Base-by-base conservation (phyloP, 305 asterid genomes). In the Fraxinus baroniana region DNA sequence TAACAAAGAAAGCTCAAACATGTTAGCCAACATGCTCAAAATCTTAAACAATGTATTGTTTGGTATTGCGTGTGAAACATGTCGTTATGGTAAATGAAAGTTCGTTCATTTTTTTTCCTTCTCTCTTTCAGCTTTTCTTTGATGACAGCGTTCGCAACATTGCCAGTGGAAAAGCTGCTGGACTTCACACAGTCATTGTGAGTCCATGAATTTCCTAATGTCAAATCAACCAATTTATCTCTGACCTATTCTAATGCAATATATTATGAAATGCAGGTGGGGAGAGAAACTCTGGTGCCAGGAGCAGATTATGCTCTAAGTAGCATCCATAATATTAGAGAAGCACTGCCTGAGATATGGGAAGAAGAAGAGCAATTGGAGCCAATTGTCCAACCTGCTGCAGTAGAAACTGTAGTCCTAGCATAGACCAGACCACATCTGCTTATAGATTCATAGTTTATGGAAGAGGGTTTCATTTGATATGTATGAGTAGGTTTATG, bases 281-380 rank as follows among this genome's bases (percentile, higher is more conserved):
- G 98, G 13, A 87, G 90, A 82, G 88, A 94, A 20, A 89, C 83
- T 33, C 78, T 91, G 55, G 97, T 93, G 57, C 85, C 88, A 55
- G 97, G 98, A 36, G 97, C 98, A 41, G 98, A 93, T 84, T 86
- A 93, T 79, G 97, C 97, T 66, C 84, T 95, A 78, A 88, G 84
- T 85, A 95, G 97, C 89, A 91, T 93, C 84, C 98, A 95, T 83
- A 95, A 92, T 80, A 87, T 95, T 28, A 91, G 87, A 83, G 98
- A 93, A 86, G 97, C 97, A 57, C 78, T 93, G 64, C 98, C 97
- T 78, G 92, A 91, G 55, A 89, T 93, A 91, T 95, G 98, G 98
- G 95, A 92, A 83, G 88, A 82, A 83, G 92, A 83, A 77, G 93
- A 89, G 85, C 91, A 86, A 18, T 66, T 78, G 84, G 91, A 90